Percentiles rank a stretch among this genome's conserved stretches.
Evolutionary conservation across 2,329 filamentous ascomycete species (phyloP).

Genomic region (Verruconis gallopava): DNA sequence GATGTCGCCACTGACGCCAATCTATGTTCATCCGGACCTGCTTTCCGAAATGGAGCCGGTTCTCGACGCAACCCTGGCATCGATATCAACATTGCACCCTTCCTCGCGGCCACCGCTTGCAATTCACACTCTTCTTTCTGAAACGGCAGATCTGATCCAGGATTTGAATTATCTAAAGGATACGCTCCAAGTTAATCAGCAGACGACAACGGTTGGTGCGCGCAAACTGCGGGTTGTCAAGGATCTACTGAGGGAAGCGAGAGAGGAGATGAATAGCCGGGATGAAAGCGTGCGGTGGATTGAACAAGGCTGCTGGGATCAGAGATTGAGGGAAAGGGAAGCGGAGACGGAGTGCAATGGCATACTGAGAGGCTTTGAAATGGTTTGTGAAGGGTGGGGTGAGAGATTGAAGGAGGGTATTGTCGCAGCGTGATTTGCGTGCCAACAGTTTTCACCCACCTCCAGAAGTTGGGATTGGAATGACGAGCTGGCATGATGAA

Average conservation of each 20-base stretch:
- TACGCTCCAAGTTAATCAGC: conserved; percentile 84
- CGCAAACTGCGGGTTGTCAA: conserved; percentile 68
- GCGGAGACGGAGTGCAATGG: conserved; percentile 75
- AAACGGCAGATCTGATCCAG: conserved; percentile 58
- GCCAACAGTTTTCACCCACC: too few species aligned
- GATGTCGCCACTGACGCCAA: conserved; percentile 52
- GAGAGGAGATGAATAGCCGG: conserved; percentile 65
- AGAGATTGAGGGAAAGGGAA: conserved; percentile 60
- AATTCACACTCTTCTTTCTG: conserved; percentile 52
- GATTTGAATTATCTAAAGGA: conserved; percentile 80
- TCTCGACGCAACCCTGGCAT: conserved; percentile 49
- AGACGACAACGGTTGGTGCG: conserved; percentile 71
- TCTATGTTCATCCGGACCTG: conserved; percentile 48
- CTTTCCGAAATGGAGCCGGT: conserved; percentile 59
- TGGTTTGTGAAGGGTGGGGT: conserved; percentile 76
- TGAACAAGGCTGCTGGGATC: conserved; percentile 69
- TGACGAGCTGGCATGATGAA: background rate
- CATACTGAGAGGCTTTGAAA: conserved; percentile 84
- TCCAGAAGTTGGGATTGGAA: background rate
- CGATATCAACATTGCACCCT: conserved; percentile 42
- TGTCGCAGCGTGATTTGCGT: background rate
- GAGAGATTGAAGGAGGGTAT: conserved; percentile 49
- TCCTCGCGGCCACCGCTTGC: conserved; percentile 47
- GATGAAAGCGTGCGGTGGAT: conserved; percentile 79
- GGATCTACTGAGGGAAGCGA: conserved; percentile 76